Percentiles rank a stretch among this genome's conserved stretches.
Evolutionary conservation across 2,329 filamentous ascomycete genomes (phyloP).

Genomic region (Emydomyces testavorans): DNA sequence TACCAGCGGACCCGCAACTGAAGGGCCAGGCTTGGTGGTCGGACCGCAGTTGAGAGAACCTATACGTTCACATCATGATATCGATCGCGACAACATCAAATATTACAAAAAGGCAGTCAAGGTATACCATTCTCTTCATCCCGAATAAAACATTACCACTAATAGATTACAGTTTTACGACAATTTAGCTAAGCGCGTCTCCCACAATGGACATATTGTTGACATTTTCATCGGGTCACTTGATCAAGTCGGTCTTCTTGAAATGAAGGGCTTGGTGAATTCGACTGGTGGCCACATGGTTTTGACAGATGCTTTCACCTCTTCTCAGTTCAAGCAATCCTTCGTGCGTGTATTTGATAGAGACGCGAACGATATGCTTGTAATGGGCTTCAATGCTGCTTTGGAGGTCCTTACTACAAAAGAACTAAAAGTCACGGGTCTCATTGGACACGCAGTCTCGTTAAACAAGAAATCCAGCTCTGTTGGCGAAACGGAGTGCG

Average conservation of each 20-base stretch:
- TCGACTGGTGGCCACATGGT: constrained; percentile 98
- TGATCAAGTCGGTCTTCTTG: constrained; percentile 89
- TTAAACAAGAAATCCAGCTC: constrained; percentile 97
- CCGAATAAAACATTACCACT: constrained; percentile 14
- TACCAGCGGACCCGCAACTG: constrained; percentile 84
- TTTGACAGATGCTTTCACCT: constrained; percentile 93
- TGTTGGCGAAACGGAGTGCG: constrained; percentile 94
- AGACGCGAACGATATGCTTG: constrained; percentile 81
- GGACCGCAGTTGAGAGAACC: constrained; percentile 90
- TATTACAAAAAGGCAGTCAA: constrained; percentile 99
- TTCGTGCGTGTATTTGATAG: constrained; percentile 97
- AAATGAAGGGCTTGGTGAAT: constrained; percentile 96
- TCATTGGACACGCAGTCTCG: constrained; percentile 93
- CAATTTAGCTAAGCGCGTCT: constrained; percentile 78
- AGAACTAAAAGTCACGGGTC: constrained; percentile 91
- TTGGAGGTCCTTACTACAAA: constrained; percentile 95
- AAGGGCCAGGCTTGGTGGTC: constrained; percentile 94
- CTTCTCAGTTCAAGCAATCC: constrained; percentile 98
- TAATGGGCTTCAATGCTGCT: constrained; percentile 97
- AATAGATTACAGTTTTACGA: constrained; percentile 68
- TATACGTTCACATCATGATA: constrained; percentile 96
- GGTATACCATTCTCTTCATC: constrained; percentile 39
- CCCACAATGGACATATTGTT: constrained; percentile 93
- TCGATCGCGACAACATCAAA: constrained; percentile 97
- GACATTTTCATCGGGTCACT: constrained; percentile 97